Percentiles rank a stretch among this genome's conserved stretches.
Conservation (phyloP, 164 flowering plant genomes). For the Vitis riparia region DNA sequence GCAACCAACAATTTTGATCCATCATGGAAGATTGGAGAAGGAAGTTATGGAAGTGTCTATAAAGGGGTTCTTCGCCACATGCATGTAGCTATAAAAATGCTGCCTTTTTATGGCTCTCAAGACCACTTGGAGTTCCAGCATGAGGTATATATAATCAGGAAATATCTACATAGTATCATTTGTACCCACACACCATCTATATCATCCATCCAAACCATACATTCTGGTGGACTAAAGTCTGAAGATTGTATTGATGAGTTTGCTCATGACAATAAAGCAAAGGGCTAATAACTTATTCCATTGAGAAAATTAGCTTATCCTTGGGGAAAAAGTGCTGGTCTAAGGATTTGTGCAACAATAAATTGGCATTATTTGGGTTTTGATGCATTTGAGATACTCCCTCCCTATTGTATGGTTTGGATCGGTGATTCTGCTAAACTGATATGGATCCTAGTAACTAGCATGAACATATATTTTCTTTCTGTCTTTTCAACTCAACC, state of each 20-base stretch:
- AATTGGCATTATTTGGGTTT: no score
- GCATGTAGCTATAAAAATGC: constrained; percentile 60
- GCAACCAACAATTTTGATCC: constrained; percentile 57
- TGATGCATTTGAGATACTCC: no score
- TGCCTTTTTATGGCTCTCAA: constrained; percentile 47
- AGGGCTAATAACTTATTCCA: no score
- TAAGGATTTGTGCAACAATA: no score
- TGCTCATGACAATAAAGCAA: no score
- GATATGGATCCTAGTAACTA: no score
- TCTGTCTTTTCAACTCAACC: background rate
- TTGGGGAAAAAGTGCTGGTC: no score
- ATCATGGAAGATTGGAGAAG: constrained; percentile 55
- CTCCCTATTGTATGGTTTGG: no score
- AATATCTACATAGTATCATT: background rate
- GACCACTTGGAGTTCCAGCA: constrained; percentile 37
- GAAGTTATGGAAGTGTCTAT: constrained; percentile 52
- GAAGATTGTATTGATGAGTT: background rate
- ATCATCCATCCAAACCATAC: background rate
- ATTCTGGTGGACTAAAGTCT: background rate
- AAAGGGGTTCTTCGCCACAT: constrained; percentile 46
- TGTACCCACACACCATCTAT: background rate
- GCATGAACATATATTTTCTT: background rate
- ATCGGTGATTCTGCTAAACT: no score
- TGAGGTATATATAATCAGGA: constrained; percentile 36
- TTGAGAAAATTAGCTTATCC: no score